Evolutionary conservation across 495 filamentous ascomycete species (phyloP).

Genomic region (Terfezia boudieri): DNA sequence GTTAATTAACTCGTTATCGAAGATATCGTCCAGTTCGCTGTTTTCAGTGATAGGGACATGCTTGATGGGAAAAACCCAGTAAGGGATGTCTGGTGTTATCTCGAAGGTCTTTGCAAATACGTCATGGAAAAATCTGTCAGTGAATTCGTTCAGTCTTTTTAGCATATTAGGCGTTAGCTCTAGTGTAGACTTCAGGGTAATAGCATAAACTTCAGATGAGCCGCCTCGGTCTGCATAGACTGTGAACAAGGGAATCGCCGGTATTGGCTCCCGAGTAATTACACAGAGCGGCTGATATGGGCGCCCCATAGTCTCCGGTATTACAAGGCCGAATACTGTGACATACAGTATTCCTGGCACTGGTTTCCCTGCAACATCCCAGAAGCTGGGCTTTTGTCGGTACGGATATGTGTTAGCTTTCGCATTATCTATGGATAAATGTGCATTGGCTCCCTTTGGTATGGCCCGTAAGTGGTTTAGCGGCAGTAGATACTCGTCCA

Average conservation of each 20-base stretch:
- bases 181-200: conserved; percentile 20
- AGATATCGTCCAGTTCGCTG: conserved; percentile 19
- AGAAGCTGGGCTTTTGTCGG: conserved; percentile 56
- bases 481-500: conserved; percentile 54
- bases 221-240: conserved; percentile 44
- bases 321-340: conserved; percentile 38
- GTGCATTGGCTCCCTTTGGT: conserved; percentile 67
- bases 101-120: conserved; percentile 76
- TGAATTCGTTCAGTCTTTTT: conserved; percentile 40
- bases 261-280: conserved; percentile 43
- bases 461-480: conserved; percentile 44
- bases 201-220: conserved; percentile 31
- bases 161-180: conserved; percentile 21
- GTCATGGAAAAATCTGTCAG: conserved; percentile 55
- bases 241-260: conserved; percentile 41
- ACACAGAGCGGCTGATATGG: conserved; percentile 44
- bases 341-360: conserved; percentile 37
- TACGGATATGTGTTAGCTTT: conserved; percentile 52
- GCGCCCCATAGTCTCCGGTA: conserved; percentile 34
- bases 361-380: conserved; percentile 31
- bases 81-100: conserved; percentile 36
- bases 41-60: conserved; percentile 6
- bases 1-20: conserved; percentile 35
- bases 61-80: conserved; percentile 55
- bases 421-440: conserved; percentile 59